A percentile compares a stretch with the other conserved stretches of the same genome.
Evolutionary conservation across 305 asterid genomes (phyloP).

Genomic region (Fraxinus dipetala): DNA sequence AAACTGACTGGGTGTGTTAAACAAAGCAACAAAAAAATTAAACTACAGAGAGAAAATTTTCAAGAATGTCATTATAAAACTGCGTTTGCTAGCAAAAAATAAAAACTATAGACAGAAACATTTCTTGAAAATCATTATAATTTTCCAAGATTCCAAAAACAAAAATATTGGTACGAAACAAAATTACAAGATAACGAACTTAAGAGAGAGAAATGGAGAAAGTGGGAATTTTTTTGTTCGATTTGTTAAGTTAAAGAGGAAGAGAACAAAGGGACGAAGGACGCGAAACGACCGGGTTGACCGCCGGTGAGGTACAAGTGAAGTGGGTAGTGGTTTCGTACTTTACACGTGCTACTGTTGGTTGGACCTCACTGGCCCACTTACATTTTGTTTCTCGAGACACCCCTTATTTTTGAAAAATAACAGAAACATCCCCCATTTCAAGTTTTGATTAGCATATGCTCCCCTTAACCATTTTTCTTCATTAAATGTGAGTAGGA

Average conservation of each 20-base stretch:
- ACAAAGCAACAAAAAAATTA: not conserved
- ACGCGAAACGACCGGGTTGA: not conserved
- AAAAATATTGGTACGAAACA: not conserved
- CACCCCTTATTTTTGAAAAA: not conserved
- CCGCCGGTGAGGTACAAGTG: not conserved
- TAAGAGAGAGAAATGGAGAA: not conserved
- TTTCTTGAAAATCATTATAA: not conserved
- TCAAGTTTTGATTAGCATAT: not conserved
- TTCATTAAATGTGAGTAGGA: not conserved
- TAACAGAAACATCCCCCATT: not conserved
- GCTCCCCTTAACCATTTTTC: not conserved
- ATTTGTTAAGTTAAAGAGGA: not conserved
- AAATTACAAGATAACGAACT: not conserved
- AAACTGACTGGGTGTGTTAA: constrained; percentile 8
- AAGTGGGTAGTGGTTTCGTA: not conserved
- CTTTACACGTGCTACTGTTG: not conserved
- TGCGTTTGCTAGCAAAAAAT: not conserved
- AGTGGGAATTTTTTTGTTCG: not conserved
- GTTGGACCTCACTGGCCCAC: not conserved
- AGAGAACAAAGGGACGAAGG: not conserved
- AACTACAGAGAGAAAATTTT: not conserved
- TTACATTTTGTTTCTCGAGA: not conserved
- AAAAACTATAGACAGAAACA: not conserved
- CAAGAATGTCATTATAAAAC: not conserved
- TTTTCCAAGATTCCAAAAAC: not conserved